Conservation (phyloP, 1,284 basidiomycete genomes). For the Lignosus rhinocerotis region DNA sequence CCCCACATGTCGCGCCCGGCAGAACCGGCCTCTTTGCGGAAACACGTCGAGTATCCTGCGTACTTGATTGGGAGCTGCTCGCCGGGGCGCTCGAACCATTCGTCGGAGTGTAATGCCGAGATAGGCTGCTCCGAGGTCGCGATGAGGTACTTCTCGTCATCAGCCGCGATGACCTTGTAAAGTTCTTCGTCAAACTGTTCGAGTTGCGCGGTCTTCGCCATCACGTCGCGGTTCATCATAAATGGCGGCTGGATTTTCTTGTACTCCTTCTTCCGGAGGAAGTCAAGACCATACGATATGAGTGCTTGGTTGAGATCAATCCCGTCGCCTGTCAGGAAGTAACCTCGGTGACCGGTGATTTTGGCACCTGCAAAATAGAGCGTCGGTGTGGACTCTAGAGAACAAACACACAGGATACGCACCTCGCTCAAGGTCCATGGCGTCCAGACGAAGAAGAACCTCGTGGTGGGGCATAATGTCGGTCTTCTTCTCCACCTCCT, state of each 20-base stretch:
- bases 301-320: slow-evolving; percentile 97
- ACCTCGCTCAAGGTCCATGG: slow-evolving; percentile 97
- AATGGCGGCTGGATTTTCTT: slow-evolving; percentile 98
- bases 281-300: slow-evolving; percentile 94
- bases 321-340: slow-evolving; percentile 94
- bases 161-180: slow-evolving; percentile 91
- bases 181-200: slow-evolving; percentile 98
- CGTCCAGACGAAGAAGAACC: slow-evolving; percentile 90
- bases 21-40: slow-evolving; percentile 97
- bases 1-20: slow-evolving; percentile 99
- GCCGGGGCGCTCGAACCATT: slow-evolving; percentile 95
- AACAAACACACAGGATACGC: slow-evolving; percentile 12
- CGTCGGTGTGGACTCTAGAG: neutral
- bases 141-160: slow-evolving; percentile 98
- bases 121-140: slow-evolving; percentile 99
- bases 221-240: slow-evolving; percentile 97
- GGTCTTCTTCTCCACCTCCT: slow-evolving; percentile 60
- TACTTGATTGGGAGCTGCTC: slow-evolving; percentile 88
- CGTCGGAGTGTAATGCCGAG: slow-evolving; percentile 92
- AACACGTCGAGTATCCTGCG: slow-evolving; percentile 92
- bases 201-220: slow-evolving; percentile 97
- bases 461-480: slow-evolving; percentile 96
- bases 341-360: slow-evolving; percentile 94
- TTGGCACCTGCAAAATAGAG: slow-evolving; percentile 65
- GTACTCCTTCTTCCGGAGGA: slow-evolving; percentile 80